These are phyloP conservation scores for Colletotrichum sojae DNA, from an alignment of 2,329 filamentous ascomycete genomes.

Conservation along the genomic window DNA sequence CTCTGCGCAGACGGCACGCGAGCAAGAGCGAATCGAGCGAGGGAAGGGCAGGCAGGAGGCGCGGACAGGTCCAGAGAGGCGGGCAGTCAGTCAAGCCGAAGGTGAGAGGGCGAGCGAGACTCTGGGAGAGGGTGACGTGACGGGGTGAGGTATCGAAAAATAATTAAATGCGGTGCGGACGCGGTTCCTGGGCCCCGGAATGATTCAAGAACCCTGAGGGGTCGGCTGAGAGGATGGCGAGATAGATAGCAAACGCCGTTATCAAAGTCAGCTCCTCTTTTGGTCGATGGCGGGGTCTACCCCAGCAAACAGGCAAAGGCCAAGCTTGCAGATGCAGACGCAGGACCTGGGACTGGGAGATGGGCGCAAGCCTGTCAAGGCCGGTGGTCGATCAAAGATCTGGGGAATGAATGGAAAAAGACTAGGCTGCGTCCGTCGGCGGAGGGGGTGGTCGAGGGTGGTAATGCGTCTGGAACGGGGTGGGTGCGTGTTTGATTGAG, in stretches of 20 bases:
- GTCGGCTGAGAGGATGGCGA: conserved; percentile 37
- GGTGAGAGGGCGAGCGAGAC: conserved; percentile 1
- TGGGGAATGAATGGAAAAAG: conserved; percentile 33
- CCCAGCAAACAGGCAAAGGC: conserved; percentile 34
- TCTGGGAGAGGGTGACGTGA: conserved; percentile 31
- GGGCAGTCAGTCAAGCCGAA: neutral
- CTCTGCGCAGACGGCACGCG: conserved; percentile 27
- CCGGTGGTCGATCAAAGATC: conserved; percentile 39
- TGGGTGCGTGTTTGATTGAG: conserved; percentile 17
- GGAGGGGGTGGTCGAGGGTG: conserved; percentile 27
- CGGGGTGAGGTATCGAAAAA: conserved; percentile 31
- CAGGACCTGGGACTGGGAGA: conserved; percentile 30
- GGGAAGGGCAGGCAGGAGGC: neutral
- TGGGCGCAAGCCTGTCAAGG: conserved; percentile 23
- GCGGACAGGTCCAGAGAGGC: neutral
- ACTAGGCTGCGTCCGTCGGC: conserved; percentile 38
- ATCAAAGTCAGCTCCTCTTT: conserved; percentile 40
- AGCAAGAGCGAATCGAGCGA: conserved; percentile 5
- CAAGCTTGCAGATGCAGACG: conserved; percentile 28
- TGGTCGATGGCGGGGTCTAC: conserved; percentile 36
- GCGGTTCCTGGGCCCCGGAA: conserved; percentile 23
- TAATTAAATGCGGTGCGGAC: conserved; percentile 20
- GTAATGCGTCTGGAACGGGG: conserved; percentile 15
- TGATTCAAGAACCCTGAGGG: conserved; percentile 40
- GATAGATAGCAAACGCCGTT: conserved; percentile 39